Evolutionary conservation across 257 asterid genomes (phyloP), one percentile per base, ranked within the genome.

Genomic region (Misopates orontium): DNA sequence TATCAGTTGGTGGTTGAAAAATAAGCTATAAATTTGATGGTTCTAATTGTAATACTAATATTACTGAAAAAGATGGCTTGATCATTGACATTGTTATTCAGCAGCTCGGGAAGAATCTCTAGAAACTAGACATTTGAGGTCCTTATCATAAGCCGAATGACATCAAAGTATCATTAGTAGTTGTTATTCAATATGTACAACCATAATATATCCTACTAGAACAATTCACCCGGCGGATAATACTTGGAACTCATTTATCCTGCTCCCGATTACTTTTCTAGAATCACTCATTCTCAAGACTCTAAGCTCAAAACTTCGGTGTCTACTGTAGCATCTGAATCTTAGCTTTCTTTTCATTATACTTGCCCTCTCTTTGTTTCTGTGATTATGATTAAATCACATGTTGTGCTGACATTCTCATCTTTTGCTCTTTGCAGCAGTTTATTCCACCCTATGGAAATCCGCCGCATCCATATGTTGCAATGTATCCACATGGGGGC

Each of bases 401-500:
- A 20, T 10, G 12, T 5, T 53, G 60, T 40, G 32, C 24, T 67
- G 54, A 50, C 49, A 20, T 63, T 61, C 36, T 58, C 42, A 53
- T 52, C 55, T 58, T 75, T 9, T 72, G 76, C 49, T n/a, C 31
- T 40, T 63, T 80, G 85, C 89, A 91, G 95, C 97, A 84, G 77
- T 83, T 86, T 75, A 88, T 93, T 81, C 95, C 95, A 62, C 99
- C 97, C n/a, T 93, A 87, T 71, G 95, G 96, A 47, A 83, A 96
- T 71, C 94, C 97, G 59, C 97, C 96, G 15, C 97, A 87, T 75
- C 98, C 98, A 50, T 93, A 93, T 66, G 92, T 93, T 53, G 95
- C 98, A 59, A 90, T 93, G 99, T 93, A 93, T 72, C 97, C 97
- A 60, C 96, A 83, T 65, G 96, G 96, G 69, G 89, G 96, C 54